A percentile compares a stretch with the other conserved stretches of the same genome.
phyloP scores from a whole-genome alignment of 106 monocot species.

The Triglochin maritima region DNA sequence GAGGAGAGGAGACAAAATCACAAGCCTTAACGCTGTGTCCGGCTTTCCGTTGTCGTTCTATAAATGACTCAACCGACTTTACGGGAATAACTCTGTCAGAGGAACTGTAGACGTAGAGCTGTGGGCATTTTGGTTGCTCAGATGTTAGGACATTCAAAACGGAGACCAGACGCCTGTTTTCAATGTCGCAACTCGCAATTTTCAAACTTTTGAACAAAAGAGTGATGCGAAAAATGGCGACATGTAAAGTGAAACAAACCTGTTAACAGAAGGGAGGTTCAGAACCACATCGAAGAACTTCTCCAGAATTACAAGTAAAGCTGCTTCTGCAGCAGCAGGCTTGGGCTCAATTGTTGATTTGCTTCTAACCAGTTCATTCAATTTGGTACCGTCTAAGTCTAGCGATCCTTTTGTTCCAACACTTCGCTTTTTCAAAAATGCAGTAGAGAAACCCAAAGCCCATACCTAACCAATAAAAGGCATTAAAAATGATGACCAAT shows the following conservation, averaged over 20 bases:
- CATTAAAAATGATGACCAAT: neutral
- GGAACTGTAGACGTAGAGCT: conserved; percentile 89
- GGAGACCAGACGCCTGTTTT: conserved; percentile 62
- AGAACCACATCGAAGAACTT: conserved; percentile 76
- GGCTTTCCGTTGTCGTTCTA: conserved; percentile 56
- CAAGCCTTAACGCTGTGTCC: conserved; percentile 70
- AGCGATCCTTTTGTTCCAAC: conserved; percentile 47
- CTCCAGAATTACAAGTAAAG: conserved; percentile 53
- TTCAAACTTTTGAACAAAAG: neutral
- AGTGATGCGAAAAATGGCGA: neutral
- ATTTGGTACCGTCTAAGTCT: conserved; percentile 8
- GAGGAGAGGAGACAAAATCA: conserved; percentile 75
- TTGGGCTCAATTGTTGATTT: conserved; percentile 23
- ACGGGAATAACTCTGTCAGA: conserved; percentile 89
- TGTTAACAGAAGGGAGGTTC: conserved; percentile 83
- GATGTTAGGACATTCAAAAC: conserved; percentile 48
- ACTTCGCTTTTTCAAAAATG: conserved; percentile 80
- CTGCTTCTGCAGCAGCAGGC: conserved; percentile 44
- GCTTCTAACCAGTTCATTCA: conserved; percentile 9
- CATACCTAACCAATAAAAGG: conserved; percentile 48
- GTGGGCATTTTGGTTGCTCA: conserved; percentile 87
- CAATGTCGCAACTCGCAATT: neutral
- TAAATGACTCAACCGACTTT: conserved; percentile 65
- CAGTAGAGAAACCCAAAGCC: conserved; percentile 97
- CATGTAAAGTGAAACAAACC: conserved; percentile 26